Conservation (phyloP, 306 rosid species). For the Rosa persica region DNA sequence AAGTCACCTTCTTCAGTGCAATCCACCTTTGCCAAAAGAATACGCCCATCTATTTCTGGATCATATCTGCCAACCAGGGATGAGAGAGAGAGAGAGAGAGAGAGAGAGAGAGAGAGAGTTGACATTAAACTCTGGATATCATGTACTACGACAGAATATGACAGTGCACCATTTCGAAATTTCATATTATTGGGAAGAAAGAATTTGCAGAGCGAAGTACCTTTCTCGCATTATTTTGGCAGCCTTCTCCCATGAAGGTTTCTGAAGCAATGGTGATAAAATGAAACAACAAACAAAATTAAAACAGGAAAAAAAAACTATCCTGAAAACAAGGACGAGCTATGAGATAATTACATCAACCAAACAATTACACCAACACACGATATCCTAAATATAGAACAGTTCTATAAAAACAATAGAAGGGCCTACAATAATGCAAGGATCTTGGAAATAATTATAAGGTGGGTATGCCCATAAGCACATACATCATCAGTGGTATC, state of each 20-base stretch:
- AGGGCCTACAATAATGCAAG: not conserved
- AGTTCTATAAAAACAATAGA: not conserved
- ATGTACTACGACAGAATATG: not conserved
- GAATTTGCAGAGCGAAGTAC: conserved; percentile 40
- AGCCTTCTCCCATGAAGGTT: conserved; percentile 97
- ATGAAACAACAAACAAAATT: conserved; percentile 8
- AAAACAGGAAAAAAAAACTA: not conserved
- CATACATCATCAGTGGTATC: not conserved
- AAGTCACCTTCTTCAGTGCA: conserved; percentile 79
- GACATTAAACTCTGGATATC: conserved; percentile 17
- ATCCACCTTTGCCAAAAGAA: conserved; percentile 77
- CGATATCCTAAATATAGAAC: not conserved
- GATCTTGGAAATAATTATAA: not conserved
- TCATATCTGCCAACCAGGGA: conserved; percentile 56
- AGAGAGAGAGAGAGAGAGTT: conserved; percentile 15
- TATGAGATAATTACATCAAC: conserved; percentile 9
- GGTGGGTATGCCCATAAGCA: not conserved
- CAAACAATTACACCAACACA: not conserved
- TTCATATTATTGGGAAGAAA: conserved; percentile 29
- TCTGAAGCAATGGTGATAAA: conserved; percentile 52
- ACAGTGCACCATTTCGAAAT: not conserved
- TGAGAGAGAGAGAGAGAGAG: conserved; percentile 22
- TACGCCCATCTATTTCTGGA: conserved; percentile 91
- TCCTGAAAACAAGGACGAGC: conserved; percentile 9
- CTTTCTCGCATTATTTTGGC: conserved; percentile 78